phyloP scores from a whole-genome alignment of 345 rosid species.

The Diplotaxis tenuifolia region DNA sequence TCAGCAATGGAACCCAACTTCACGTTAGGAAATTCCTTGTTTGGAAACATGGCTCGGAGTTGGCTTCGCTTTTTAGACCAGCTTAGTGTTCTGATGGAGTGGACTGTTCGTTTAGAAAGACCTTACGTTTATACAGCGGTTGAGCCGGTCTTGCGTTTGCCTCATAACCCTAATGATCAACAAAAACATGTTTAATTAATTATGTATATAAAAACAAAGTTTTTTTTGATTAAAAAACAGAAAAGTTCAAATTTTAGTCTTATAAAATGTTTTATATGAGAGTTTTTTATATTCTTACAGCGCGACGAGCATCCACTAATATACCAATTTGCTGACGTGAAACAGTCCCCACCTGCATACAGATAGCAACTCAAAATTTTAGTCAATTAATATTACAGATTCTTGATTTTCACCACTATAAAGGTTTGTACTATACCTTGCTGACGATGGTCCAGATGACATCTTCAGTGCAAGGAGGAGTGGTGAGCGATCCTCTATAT shows the following conservation, averaged over 20 bases:
- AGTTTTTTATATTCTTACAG: slow-evolving; percentile 23
- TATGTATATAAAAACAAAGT: neutral
- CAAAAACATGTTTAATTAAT: neutral
- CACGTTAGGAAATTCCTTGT: neutral
- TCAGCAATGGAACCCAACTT: neutral
- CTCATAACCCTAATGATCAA: slow-evolving; percentile 30
- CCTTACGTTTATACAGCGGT: slow-evolving; percentile 5
- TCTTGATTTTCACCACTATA: neutral
- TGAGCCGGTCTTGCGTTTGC: slow-evolving; percentile 34
- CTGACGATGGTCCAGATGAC: slow-evolving; percentile 63
- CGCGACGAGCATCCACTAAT: slow-evolving; percentile 36
- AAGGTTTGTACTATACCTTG: slow-evolving; percentile 40
- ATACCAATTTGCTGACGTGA: slow-evolving; percentile 56
- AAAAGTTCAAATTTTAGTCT: neutral
- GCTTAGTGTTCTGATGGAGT: neutral
- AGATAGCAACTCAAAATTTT: neutral
- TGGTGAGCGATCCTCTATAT: slow-evolving; percentile 75
- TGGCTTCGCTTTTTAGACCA: slow-evolving; percentile 7
- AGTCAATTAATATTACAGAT: neutral
- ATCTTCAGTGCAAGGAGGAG: slow-evolving; percentile 82
- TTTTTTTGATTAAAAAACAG: neutral
- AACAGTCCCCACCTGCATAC: slow-evolving; percentile 57
- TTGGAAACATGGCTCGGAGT: neutral
- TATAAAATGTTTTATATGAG: slow-evolving; percentile 7
- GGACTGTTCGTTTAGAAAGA: slow-evolving; percentile 26